Evolutionary conservation across 2,329 filamentous ascomycete species (phyloP).

Genomic region (Cordyceps pruinosa): DNA sequence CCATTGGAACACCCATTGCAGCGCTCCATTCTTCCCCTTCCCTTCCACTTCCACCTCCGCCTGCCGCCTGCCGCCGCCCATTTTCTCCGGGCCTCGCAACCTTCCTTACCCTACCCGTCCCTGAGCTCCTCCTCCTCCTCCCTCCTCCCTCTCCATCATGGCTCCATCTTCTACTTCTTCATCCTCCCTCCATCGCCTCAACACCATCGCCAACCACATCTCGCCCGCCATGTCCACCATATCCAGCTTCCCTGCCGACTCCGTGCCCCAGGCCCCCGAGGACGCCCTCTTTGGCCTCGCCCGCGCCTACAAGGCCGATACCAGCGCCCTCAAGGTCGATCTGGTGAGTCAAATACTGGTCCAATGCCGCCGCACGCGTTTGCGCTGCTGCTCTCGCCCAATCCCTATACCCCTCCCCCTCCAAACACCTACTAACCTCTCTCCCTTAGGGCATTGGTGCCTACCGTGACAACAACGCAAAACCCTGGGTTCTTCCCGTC

Average conservation of each 20-base stretch:
- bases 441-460: constrained; percentile 67
- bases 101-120: background rate
- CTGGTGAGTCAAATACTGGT: constrained; percentile 51
- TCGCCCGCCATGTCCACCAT: constrained; percentile 43
- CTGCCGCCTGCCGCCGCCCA: background rate
- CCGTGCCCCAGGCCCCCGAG: constrained; percentile 84
- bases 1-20: too few relatives aligned
- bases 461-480: constrained; percentile 89
- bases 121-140: background rate
- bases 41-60: too few relatives aligned
- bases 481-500: constrained; percentile 94
- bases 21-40: background rate
- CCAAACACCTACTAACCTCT: background rate
- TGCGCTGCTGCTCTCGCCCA: too few relatives aligned
- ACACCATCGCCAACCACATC: constrained; percentile 65
- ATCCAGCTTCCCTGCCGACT: constrained; percentile 67
- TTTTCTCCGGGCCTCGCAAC: background rate
- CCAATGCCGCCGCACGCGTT: background rate
- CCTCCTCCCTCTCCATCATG: constrained; percentile 11
- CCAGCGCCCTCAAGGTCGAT: constrained; percentile 77
- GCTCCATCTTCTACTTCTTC: constrained; percentile 31
- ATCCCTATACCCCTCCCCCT: background rate
- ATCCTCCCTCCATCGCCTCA: constrained; percentile 46
- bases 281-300: constrained; percentile 93
- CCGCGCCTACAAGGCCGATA: constrained; percentile 78